Evolutionary conservation across 2,329 filamentous ascomycete species (phyloP), one percentile per base, ranked within the genome.

Genomic region (Balansia obtecta): DNA sequence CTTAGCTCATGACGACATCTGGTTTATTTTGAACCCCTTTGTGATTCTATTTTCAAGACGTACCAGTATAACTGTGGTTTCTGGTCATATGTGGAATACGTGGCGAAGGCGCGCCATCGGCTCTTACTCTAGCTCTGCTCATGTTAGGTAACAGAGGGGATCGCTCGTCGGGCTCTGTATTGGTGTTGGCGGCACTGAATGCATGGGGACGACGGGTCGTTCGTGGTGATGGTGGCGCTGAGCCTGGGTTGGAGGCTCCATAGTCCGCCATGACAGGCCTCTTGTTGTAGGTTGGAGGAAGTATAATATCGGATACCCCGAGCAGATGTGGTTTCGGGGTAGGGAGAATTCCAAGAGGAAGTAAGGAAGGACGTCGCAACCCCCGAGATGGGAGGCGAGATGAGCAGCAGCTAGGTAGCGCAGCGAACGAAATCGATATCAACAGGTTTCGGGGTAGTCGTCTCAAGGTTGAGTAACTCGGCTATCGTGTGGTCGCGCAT

Each of bases 51-150:
- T 12, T 33, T 40, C 7, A 15, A 15, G 11, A 33, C 64, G 41
- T 63, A 71, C 73, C 71, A 34, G 63, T 60, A 56, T 68, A 71
- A 58, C 71, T 75, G 18, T 74, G 71, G 22, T 72, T 71, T 15
- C 66, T 59, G 15, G 65, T 63, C 3, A 67, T 53, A 45, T 57
- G 55, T 15, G 61, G 54, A 22, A 58, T 54, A 32, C 61, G 57
- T 30, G 61, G 60, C 6, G 63, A 64, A 44, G 53, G 56, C 33
- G 58, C 52, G 32, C 59, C 62, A 10, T 68, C 65, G 39, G 70
- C 69, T 54, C 72, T 69, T 37, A 72, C 63, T 12, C 64, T 70
- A 22, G 71, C 70, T 51, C 66, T 65, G 6, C 70, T 68, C 27
- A 59, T 59, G 7, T 62, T 61, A 3, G 75, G 59, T 10, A 76